A percentile compares a stretch with the other conserved stretches of the same genome.
Conservation (phyloP, 768 basidiomycete species). For the Hygrocybe coccinea region DNA sequence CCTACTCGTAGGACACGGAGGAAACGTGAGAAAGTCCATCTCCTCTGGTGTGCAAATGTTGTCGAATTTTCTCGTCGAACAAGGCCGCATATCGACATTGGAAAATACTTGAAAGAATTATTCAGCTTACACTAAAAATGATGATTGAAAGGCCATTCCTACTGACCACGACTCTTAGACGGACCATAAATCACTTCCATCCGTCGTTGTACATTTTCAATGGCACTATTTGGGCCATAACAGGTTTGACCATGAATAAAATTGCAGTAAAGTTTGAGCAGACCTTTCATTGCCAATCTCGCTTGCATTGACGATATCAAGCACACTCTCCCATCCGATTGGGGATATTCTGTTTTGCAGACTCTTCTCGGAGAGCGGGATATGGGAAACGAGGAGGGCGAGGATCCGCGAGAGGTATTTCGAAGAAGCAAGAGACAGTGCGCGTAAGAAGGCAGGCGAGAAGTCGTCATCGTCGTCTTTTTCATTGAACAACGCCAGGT, state of each 20-base stretch:
- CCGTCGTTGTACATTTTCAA: conserved; percentile 7
- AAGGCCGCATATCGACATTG: neutral
- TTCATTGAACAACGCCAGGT: conserved; percentile 15
- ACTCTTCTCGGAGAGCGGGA: conserved; percentile 50
- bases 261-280: conserved; percentile 18
- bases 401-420: conserved; percentile 49
- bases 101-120: neutral
- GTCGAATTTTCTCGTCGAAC: neutral
- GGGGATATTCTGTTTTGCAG: conserved; percentile 62
- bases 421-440: conserved; percentile 30
- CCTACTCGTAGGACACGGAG: neutral
- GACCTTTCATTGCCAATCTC: conserved; percentile 35
- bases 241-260: neutral
- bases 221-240: neutral
- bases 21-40: neutral
- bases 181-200: conserved; percentile 10
- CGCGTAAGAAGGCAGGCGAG: conserved; percentile 35
- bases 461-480: conserved; percentile 29
- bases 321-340: conserved; percentile 59
- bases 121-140: neutral
- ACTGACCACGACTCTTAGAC: conserved; percentile 8
- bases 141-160: neutral
- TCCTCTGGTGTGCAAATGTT: neutral
- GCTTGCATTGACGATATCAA: conserved; percentile 45
- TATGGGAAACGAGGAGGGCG: conserved; percentile 49